Base-by-base conservation (phyloP, 768 basidiomycete genomes). In the Russula foetens region DNA sequence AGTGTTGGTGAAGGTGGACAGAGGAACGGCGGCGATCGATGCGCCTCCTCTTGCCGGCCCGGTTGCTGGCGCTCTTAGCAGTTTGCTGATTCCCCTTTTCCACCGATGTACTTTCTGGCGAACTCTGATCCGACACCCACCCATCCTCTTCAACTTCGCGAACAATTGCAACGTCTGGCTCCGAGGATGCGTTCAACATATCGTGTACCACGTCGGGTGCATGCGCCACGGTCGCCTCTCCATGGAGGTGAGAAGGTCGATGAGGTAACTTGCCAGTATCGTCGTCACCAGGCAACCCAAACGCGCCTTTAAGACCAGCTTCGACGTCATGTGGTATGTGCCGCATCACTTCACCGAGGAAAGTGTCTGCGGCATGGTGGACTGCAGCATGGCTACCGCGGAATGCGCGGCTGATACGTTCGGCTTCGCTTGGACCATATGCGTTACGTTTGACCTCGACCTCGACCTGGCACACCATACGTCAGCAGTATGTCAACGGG, bases 81-180 rank as follows among this genome's bases (percentile, higher is more conserved):
- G 28, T 12, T 2, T 39, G 53, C 29, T 28, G 43, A 29, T 39
- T 31, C 12, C 14, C 49, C 12, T 21, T 50, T 29, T 26, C 49
- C 3, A 23, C 24, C 6, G 21, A 24, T 12, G 62, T 51, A 2
- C 59, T 55, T 28, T 66, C 63, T 24, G 65, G 70, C 24, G 69
- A 68, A 58, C 77, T 79, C 24, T 69, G 72, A 50, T 89, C 87
- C 7, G 85, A 87, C 19, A 78, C 77, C 85, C 84, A 87, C 2
- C 77, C 83, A 60, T 81, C 86, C 0, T 82, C 81, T 2, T 79
- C 81, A 4, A 79, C 76, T 7, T 71, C 70, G 29, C 55, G 52
- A 38, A 62, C 69, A 28, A 35, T 46, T 9, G 59, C 60, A 39
- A 56, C 57, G 4, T 64, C 29, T 12, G 19, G 53, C 9, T 67